Evolutionary conservation across 257 asterid species (phyloP).

Genomic region (Scutellaria minor): DNA sequence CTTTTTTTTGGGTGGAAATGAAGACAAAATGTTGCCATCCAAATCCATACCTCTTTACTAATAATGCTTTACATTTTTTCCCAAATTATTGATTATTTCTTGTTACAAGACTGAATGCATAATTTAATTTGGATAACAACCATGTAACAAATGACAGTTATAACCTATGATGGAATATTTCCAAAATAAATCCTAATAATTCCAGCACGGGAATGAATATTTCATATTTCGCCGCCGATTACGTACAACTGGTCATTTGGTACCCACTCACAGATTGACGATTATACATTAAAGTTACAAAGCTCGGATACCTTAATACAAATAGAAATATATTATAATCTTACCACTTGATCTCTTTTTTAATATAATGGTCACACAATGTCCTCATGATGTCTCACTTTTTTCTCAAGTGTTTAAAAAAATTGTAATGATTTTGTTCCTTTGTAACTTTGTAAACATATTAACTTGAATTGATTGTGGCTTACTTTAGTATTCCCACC

Average conservation of each 20-base stretch:
- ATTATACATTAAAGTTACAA: too few species aligned
- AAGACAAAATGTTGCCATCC: conserved; percentile 50
- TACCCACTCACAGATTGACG: too few species aligned
- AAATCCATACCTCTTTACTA: neutral
- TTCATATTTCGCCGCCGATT: too few species aligned
- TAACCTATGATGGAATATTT: neutral
- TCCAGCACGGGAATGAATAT: too few species aligned
- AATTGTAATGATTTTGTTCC: conserved; percentile 6
- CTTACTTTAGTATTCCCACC: too few species aligned
- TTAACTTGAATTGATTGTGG: too few species aligned
- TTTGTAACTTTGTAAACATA: too few species aligned
- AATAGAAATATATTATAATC: neutral
- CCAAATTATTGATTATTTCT: neutral
- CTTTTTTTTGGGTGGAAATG: conserved; percentile 35
- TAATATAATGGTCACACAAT: conserved; percentile 30
- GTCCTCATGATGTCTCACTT: conserved; percentile 36
- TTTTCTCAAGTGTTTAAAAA: neutral
- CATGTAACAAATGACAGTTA: neutral
- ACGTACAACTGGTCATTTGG: too few species aligned
- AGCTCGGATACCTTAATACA: too few species aligned
- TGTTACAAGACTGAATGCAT: neutral
- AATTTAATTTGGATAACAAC: neutral
- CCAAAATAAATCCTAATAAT: too few species aligned
- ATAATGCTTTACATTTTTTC: neutral
- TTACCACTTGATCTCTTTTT: neutral